Evolutionary conservation across 1,139 yeast genomes (phyloP), one percentile per base, ranked within the genome.

Genomic region (Williopsis jadinii): DNA sequence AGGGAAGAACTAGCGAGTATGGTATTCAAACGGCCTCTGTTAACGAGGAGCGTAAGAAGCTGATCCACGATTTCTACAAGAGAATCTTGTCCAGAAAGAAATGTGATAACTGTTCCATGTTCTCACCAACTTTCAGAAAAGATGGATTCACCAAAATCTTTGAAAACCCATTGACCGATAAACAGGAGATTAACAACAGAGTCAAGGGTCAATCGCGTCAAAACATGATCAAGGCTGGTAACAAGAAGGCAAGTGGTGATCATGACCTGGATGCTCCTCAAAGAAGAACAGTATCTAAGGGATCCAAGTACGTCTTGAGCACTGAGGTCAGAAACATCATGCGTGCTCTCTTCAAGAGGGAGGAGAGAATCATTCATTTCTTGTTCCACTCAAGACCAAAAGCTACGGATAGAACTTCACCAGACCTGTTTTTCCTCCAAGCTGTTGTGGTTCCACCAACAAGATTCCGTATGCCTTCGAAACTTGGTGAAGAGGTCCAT

Each of bases 91-190:
- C 82, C 39, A 79, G 96, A 63, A 81, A 87, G 44, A 84, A 81
- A 63, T 94, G 99, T 75, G 95, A 85, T 58, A 88, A 88, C 64
- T 94, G 99, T 75, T 86, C 88, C 38, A 85, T 90, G 95, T 85
- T 73, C 62, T 87, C 96, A 35, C 97, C 98, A 42, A 72, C 82
- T 35, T 92, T 82, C 71, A 79, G 98, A 68, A 92, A 90, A 59
- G 98, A 94, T 61, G 98, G 98, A 1, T 84, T 80, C 59, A 77
- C 92, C 45, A 94, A 94, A 68, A 79, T 94, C 49, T 94, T 94
- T 55, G 97, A 92, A 66, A 81, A 81, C 50, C 80, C 95, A 8
- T 71, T 94, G 54, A 75, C 75, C 41, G 95, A 85, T 39, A 86
- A 86, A 62, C 96, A 90, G 60, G 58, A 75, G 50, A 70, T 84